A percentile compares a stretch with the other conserved stretches of the same genome.
Evolutionary conservation across 495 filamentous ascomycete genomes (phyloP).

Genomic region (Lasiosphaeria hispida): DNA sequence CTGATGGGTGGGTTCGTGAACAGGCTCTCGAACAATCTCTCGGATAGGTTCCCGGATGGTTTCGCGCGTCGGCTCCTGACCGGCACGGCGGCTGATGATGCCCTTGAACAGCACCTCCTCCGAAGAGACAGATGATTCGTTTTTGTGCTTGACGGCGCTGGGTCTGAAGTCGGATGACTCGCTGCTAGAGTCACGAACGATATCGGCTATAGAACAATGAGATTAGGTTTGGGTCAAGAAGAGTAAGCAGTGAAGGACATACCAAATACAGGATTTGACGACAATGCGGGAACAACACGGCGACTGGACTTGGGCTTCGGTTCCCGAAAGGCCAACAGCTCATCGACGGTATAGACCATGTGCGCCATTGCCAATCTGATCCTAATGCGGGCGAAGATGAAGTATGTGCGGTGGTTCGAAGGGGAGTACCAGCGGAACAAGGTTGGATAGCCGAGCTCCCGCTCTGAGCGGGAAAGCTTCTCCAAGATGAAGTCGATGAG

Average conservation of each 20-base stretch:
- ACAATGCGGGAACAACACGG: slow-evolving; percentile 18
- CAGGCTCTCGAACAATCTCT: not conserved
- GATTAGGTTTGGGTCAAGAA: not conserved
- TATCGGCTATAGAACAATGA: slow-evolving; percentile 19
- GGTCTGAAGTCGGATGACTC: slow-evolving; percentile 19
- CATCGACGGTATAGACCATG: slow-evolving; percentile 33
- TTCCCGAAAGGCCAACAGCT: slow-evolving; percentile 37
- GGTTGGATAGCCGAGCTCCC: slow-evolving; percentile 18
- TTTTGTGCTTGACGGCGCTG: slow-evolving; percentile 21
- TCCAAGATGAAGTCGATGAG: not conserved
- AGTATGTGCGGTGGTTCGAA: slow-evolving; percentile 28
- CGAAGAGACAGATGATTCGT: slow-evolving; percentile 27
- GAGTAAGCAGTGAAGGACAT: slow-evolving; percentile 9
- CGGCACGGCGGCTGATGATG: slow-evolving; percentile 25
- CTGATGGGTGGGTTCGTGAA: slow-evolving; percentile 6
- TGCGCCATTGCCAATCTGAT: slow-evolving; percentile 41
- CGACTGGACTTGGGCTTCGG: not conserved
- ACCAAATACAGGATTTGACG: slow-evolving; percentile 36
- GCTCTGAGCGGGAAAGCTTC: not conserved
- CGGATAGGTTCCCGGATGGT: slow-evolving; percentile 3
- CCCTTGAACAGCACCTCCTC: slow-evolving; percentile 33
- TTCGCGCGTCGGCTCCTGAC: slow-evolving; percentile 8
- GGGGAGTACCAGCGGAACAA: slow-evolving; percentile 33
- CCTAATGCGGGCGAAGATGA: slow-evolving; percentile 31
- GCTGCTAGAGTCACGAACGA: slow-evolving; percentile 24